A percentile compares a stretch with the other conserved stretches of the same genome.
Conservation (phyloP, 1,139 yeast species). For the Hemisphaericaspora subhashii region DNA sequence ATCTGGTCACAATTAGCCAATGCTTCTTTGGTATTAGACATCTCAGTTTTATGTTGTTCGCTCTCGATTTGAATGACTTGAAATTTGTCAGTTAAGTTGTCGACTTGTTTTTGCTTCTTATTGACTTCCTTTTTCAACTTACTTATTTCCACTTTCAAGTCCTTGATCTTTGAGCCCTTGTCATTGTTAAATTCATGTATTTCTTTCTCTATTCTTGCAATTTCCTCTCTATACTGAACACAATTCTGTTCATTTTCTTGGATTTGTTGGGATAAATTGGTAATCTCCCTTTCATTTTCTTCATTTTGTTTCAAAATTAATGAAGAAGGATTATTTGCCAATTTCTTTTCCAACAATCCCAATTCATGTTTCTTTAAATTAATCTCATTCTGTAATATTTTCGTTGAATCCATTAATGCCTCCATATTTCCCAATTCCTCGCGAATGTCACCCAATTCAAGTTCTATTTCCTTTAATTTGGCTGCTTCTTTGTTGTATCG, state of each 20-base stretch:
- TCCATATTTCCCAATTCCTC: slow-evolving; percentile 47
- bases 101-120: slow-evolving; percentile 43
- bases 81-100: slow-evolving; percentile 49
- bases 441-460: slow-evolving; percentile 42
- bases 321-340: slow-evolving; percentile 63
- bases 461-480: slow-evolving; percentile 37
- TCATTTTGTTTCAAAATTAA: slow-evolving; percentile 52
- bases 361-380: slow-evolving; percentile 70
- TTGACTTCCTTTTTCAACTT: slow-evolving; percentile 36
- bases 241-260: slow-evolving; percentile 29
- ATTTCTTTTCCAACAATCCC: slow-evolving; percentile 57
- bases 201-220: slow-evolving; percentile 66
- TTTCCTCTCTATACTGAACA: slow-evolving; percentile 36
- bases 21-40: slow-evolving; percentile 46
- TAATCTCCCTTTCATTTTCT: slow-evolving; percentile 51
- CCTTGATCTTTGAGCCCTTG: slow-evolving; percentile 76
- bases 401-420: slow-evolving; percentile 50
- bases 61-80: slow-evolving; percentile 69
- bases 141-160: slow-evolving; percentile 58
- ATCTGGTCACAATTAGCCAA: slow-evolving; percentile 30
- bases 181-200: slow-evolving; percentile 79
- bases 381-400: slow-evolving; percentile 61
- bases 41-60: slow-evolving; percentile 67
- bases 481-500: slow-evolving; percentile 56
- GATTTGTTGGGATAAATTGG: slow-evolving; percentile 41